These are phyloP conservation scores for Pholiota molesta DNA, from an alignment of 768 basidiomycete species.

Conservation along the genomic window DNA sequence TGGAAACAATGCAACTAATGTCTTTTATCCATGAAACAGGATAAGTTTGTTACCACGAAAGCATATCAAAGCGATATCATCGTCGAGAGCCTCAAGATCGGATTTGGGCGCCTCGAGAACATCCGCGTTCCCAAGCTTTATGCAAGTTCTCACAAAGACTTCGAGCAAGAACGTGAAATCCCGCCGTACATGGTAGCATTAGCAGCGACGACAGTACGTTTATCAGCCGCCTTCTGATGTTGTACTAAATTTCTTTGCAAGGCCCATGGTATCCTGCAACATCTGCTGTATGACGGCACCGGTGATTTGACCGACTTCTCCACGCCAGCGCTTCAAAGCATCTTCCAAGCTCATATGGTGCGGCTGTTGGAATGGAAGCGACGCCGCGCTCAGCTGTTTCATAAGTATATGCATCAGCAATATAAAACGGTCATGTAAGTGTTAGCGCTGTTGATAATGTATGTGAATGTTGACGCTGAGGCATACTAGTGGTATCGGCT, in stretches of 20 bases:
- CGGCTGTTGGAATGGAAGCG: constrained; percentile 1
- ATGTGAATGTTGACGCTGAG: too few relatives aligned
- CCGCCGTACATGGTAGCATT: constrained; percentile 1
- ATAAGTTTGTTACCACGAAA: background rate
- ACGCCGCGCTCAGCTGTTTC: background rate
- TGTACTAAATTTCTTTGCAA: background rate
- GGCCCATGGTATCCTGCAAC: background rate
- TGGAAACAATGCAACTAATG: too few relatives aligned
- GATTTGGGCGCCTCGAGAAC: background rate
- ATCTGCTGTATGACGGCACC: constrained; percentile 3
- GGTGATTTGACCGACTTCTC: background rate
- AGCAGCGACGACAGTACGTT: constrained; percentile 1
- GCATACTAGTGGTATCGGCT: background rate
- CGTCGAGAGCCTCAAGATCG: background rate
- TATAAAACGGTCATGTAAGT: constrained; percentile 3
- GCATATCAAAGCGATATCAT: constrained; percentile 1
- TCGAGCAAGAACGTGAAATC: constrained; percentile 2
- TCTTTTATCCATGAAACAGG: background rate
- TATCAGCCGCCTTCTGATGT: background rate
- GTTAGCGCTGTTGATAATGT: background rate
- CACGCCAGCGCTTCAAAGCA: background rate
- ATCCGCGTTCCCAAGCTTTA: constrained; percentile 1
- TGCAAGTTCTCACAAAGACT: background rate
- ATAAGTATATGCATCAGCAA: constrained; percentile 1
- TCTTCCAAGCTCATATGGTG: constrained; percentile 5